Percentiles rank a stretch among this genome's conserved stretches.
Evolutionary conservation across 2,329 filamentous ascomycete genomes (phyloP).

Genomic region (Periconia digitata): DNA sequence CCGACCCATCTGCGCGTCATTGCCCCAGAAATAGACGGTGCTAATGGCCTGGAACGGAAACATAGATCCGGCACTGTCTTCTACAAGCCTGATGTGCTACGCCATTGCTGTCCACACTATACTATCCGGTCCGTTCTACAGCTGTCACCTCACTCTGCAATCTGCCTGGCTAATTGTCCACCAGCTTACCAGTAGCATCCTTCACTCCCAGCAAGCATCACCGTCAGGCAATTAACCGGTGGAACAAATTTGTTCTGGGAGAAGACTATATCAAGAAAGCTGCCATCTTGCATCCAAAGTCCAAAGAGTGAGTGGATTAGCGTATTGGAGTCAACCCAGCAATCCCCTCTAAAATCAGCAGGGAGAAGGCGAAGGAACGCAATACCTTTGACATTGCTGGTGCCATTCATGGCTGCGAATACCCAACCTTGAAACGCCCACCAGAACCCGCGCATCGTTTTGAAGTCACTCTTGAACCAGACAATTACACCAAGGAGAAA

Average conservation of each 20-base stretch:
- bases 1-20: conserved; percentile 13
- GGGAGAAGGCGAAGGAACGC: conserved; percentile 62
- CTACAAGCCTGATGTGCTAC: conserved; percentile 75
- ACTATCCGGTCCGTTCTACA: conserved; percentile 59
- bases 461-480: conserved; percentile 68
- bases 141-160: neutral
- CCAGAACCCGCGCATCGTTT: conserved; percentile 68
- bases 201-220: conserved; percentile 73
- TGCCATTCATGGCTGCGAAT: conserved; percentile 71
- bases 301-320: conserved; percentile 61
- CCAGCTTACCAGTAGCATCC: conserved; percentile 63
- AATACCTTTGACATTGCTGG: conserved; percentile 68
- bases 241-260: conserved; percentile 71
- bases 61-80: conserved; percentile 60
- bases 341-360: conserved; percentile 20
- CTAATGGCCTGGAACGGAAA: neutral
- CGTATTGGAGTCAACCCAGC: neutral
- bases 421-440: conserved; percentile 55
- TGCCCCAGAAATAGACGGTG: neutral
- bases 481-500: conserved; percentile 75
- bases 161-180: conserved; percentile 1
- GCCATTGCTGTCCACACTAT: conserved; percentile 91
- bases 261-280: conserved; percentile 67
- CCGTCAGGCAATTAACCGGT: conserved; percentile 73
- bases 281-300: conserved; percentile 65